Conservation (phyloP, 2,329 filamentous ascomycete species). For the Colletotrichum sp. region DNA sequence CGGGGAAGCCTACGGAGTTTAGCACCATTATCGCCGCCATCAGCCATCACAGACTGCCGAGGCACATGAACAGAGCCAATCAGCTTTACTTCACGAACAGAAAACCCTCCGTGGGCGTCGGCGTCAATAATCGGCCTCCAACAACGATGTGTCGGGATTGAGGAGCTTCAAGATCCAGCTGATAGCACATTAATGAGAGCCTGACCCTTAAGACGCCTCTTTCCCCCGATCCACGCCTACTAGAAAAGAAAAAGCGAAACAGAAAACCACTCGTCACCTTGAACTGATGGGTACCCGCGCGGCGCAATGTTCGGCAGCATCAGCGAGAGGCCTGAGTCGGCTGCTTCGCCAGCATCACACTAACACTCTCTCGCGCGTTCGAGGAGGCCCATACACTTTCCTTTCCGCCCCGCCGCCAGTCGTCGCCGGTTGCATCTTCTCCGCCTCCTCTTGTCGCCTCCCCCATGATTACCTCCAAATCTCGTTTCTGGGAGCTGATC, state of each 20-base stretch:
- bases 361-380: slow-evolving; percentile 68
- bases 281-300: neutral
- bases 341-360: slow-evolving; percentile 62
- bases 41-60: neutral
- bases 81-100: neutral
- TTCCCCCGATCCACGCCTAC: neutral
- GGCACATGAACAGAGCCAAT: neutral
- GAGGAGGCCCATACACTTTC: slow-evolving; percentile 62
- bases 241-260: neutral
- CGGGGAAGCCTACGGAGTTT: neutral
- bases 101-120: neutral
- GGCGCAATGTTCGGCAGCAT: neutral
- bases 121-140: neutral
- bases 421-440: slow-evolving; percentile 62
- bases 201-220: neutral
- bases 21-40: neutral
- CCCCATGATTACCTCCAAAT: slow-evolving; percentile 86
- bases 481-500: slow-evolving; percentile 89
- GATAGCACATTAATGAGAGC: neutral
- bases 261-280: neutral
- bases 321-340: slow-evolving; percentile 27
- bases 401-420: slow-evolving; percentile 69
- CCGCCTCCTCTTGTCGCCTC: slow-evolving; percentile 73
- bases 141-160: neutral
- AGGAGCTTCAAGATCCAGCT: neutral